phyloP scores from a whole-genome alignment of 2,329 filamentous ascomycete species.

The Thelonectria olida region DNA sequence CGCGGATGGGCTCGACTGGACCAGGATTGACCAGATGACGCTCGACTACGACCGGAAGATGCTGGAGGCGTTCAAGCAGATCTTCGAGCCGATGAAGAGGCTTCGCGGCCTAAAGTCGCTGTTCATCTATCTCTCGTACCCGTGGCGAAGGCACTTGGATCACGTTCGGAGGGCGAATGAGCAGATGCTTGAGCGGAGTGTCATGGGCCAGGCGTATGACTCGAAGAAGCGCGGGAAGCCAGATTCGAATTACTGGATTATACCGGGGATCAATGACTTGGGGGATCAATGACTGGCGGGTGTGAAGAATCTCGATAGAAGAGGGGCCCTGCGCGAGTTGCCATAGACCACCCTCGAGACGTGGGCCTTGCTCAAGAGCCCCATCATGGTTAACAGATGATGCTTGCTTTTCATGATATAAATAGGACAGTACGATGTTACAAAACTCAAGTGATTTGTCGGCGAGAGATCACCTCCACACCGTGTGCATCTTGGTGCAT shows the following conservation, averaged over 20 bases:
- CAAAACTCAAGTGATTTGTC: no score
- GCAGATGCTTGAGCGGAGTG: not conserved
- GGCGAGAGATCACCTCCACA: no score
- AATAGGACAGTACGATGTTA: no score
- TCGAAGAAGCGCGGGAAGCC: not conserved
- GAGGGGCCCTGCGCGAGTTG: no score
- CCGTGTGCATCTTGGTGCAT: no score
- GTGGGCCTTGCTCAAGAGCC: no score
- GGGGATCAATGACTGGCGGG: no score
- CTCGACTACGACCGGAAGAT: not conserved
- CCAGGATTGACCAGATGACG: not conserved
- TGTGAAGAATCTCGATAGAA: no score
- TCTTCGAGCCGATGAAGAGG: not conserved
- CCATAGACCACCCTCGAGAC: no score
- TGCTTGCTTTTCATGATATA: no score
- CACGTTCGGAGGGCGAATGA: not conserved
- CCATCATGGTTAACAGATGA: no score
- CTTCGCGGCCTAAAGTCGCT: not conserved
- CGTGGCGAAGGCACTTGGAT: not conserved
- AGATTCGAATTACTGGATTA: not conserved
- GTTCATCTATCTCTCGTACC: not conserved
- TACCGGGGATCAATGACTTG: not conserved
- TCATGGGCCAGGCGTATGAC: conserved; percentile 1
- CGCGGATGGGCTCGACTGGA: not conserved
- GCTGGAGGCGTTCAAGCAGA: not conserved